Evolutionary conservation across 345 rosid genomes (phyloP).

Genomic region (Euphorbia pulcherrima): DNA sequence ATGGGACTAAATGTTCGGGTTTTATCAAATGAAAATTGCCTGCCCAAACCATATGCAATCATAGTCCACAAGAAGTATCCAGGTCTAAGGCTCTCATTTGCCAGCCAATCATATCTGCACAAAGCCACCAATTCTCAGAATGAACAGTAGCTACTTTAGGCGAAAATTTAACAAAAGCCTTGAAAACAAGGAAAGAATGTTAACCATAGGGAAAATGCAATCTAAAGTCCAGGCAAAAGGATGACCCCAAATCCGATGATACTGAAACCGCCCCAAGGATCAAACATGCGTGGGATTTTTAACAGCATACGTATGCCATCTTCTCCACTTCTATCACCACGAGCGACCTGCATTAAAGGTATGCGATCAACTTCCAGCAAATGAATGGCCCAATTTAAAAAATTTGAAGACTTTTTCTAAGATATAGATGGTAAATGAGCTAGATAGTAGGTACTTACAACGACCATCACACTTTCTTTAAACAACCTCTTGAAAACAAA

Average conservation of each 20-base stretch:
- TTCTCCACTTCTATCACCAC: constrained; percentile 90
- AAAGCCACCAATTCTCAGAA: background rate
- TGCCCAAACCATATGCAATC: constrained; percentile 91
- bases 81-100: constrained; percentile 70
- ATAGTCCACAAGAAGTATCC: constrained; percentile 97
- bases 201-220: constrained; percentile 91
- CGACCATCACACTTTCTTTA: constrained; percentile 98
- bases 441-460: constrained; percentile 68
- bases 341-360: constrained; percentile 66
- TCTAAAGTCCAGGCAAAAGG: constrained; percentile 82
- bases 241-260: constrained; percentile 98
- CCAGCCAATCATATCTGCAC: constrained; percentile 86
- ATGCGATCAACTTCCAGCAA: constrained; percentile 15
- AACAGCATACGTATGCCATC: constrained; percentile 98
- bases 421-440: constrained; percentile 3
- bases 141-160: background rate
- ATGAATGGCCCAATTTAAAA: background rate
- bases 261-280: constrained; percentile 99
- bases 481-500: constrained; percentile 88
- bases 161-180: background rate
- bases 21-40: constrained; percentile 6
- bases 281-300: constrained; percentile 92
- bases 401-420: background rate
- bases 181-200: background rate
- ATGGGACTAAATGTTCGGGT: background rate